Evolutionary conservation across 495 filamentous ascomycete species (phyloP).

Genomic region (Polyplosphaeria fusca): DNA sequence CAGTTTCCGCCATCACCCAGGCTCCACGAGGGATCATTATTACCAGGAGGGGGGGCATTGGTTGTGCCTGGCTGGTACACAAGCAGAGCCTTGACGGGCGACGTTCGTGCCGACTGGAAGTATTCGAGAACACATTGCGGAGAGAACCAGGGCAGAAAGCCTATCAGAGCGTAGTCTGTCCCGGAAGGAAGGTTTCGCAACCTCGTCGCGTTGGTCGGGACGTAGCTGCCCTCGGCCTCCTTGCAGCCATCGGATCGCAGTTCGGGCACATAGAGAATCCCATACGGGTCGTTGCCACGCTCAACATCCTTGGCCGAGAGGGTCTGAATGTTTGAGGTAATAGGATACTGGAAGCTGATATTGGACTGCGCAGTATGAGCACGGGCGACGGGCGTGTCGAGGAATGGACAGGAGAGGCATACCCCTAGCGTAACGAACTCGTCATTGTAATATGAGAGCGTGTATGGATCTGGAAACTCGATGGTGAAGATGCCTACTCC

Average conservation of each 20-base stretch:
- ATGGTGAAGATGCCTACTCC: slow-evolving; percentile 36
- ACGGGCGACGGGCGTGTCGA: background rate
- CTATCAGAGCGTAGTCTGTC: slow-evolving; percentile 58
- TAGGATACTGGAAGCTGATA: slow-evolving; percentile 61
- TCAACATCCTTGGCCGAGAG: slow-evolving; percentile 59
- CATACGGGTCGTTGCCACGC: slow-evolving; percentile 57
- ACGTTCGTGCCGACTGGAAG: slow-evolving; percentile 57
- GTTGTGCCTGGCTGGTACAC: slow-evolving; percentile 67
- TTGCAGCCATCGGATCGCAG: slow-evolving; percentile 60
- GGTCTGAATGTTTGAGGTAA: slow-evolving; percentile 63
- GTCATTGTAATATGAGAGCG: slow-evolving; percentile 16
- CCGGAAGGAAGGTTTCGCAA: slow-evolving; percentile 58
- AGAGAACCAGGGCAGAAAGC: slow-evolving; percentile 84
- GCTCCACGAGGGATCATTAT: slow-evolving; percentile 59
- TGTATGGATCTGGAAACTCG: slow-evolving; percentile 38
- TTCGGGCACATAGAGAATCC: slow-evolving; percentile 79
- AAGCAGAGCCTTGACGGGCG: slow-evolving; percentile 63
- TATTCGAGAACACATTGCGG: slow-evolving; percentile 66
- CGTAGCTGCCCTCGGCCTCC: slow-evolving; percentile 51
- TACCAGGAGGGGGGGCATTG: slow-evolving; percentile 57
- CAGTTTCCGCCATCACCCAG: slow-evolving; percentile 62
- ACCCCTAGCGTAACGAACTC: slow-evolving; percentile 24
- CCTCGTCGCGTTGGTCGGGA: slow-evolving; percentile 74
- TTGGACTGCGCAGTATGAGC: slow-evolving; percentile 47
- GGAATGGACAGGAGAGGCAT: background rate